Base-by-base conservation (phyloP, 2,329 filamentous ascomycete species). In the Cladosporium oxysporum region DNA sequence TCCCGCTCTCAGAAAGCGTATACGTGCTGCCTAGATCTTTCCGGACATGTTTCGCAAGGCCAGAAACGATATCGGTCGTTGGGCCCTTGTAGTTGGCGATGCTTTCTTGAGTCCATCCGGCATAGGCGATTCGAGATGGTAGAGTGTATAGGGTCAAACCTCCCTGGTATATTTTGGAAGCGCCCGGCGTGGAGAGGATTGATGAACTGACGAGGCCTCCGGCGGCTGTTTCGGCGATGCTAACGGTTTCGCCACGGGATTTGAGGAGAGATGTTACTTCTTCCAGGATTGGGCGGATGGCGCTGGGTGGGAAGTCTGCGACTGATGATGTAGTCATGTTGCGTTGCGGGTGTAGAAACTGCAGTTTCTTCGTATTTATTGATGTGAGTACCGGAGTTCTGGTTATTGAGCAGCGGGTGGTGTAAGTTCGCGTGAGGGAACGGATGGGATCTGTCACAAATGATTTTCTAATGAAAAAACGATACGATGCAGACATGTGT, bases 111-210 rank as follows among this genome's bases (percentile, higher is more conserved):
- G 85, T 88, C 87, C 87, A 90, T 58, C 87, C 87, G 0, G 83
- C 86, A 73, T 83, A 88, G 35, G 83, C 82, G 64, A 87, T 78
- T 66, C 86, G 82, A 2, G 84, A 85, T 67, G 83, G 81, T 26
- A 88, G 80, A 0, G 85, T 88, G 78, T 88, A 88, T 50, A 88
- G 79, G 0, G 86, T 89, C 37, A 88, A 76, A n/a, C 87, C 87
- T 64, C 87, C 87, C 69, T 83, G 82, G 79, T 87, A 90, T 74
- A 86, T 81, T 16, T 76, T 75, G 6, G 82, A 85, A 21, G 87
- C 87, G 44, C 87, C 87, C 0, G 87, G 84, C 18, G 80, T 82
- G 64, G 85, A 83, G 66, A 90, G 83, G 23, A 90, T 78, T 50
- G 83, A 80, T 29, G 85, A 83, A 57, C 84, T 87, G 66, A 89